Evolutionary conservation across 2,329 filamentous ascomycete species (phyloP), one percentile per base, ranked within the genome.

Genomic region (Albifimbria verrucaria): DNA sequence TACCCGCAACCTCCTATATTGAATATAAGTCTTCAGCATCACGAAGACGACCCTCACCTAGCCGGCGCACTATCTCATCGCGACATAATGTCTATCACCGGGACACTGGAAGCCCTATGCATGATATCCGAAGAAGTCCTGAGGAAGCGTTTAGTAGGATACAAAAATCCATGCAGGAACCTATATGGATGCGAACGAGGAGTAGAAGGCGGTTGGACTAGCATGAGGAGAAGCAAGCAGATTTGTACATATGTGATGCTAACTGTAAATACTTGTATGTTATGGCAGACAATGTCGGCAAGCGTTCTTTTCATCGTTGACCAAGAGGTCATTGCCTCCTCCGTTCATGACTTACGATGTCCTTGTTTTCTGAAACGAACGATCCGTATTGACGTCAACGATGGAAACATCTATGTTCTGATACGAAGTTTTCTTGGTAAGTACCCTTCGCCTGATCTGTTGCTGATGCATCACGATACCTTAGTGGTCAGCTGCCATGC

Each of bases 101-200:
- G 60, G 60, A 60, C 52, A 57, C 62, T 54, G 59, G 58, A 52
- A 53, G 51, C 26, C 54, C 51, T 18, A 45, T 53, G 20, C 62
- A 57, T 50, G 63, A 69, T 47, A 68, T 71, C 53, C 69, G 75
- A 59, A 73, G 75, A 57, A 77, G 74, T 67, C 77, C 75, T 26
- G 77, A 77, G 47, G 72, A 77, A 62, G 63, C 69, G 52, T 55
- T 72, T 39, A 75, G 76, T 51, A 77, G 75, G 57, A 72, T 82
- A 58, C 76, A 77, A 56, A 82, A 82, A 62, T 63, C 72, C 51
- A 63, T 66, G 54, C 63, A 72, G 52, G 76, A 79, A 55, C 57
- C 66, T 23, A 57, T 62, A 50, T 70, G 75, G 61, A 71, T 68
- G 54, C 73, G 74, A 62, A 67, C 70, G 1, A 74, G 68, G 57